Evolutionary conservation across 2,329 filamentous ascomycete genomes (phyloP).

Genomic region (Apiospora arundinis): DNA sequence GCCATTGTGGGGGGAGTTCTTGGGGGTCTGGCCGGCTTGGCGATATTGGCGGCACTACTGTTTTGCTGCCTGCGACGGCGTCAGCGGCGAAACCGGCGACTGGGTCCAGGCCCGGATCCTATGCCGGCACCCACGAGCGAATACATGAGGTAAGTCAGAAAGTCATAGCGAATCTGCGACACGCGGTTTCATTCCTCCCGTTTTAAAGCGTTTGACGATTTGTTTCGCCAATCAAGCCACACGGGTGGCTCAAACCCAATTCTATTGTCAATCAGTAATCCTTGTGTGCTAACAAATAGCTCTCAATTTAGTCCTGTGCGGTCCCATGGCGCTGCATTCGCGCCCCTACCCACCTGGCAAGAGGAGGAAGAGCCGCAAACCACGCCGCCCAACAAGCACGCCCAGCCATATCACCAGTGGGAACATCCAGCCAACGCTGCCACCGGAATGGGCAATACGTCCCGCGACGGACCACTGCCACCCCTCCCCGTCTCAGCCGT

Average conservation of each 20-base stretch:
- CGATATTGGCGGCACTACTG: slow-evolving; percentile 48
- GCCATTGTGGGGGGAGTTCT: slow-evolving; percentile 62
- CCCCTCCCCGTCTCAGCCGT: neutral
- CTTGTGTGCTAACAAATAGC: neutral
- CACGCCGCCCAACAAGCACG: slow-evolving; percentile 30
- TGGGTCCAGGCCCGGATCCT: slow-evolving; percentile 47
- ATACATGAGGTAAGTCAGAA: slow-evolving; percentile 48
- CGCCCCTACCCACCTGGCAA: slow-evolving; percentile 44
- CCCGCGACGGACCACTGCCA: slow-evolving; percentile 12
- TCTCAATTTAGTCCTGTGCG: slow-evolving; percentile 33
- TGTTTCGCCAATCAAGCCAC: slow-evolving; percentile 10
- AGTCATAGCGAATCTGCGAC: slow-evolving; percentile 14
- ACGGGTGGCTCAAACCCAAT: neutral
- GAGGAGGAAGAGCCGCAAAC: slow-evolving; percentile 40
- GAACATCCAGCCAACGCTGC: neutral
- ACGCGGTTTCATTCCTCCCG: neutral
- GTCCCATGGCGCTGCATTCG: slow-evolving; percentile 45
- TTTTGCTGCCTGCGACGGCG: slow-evolving; percentile 54
- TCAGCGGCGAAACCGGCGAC: slow-evolving; percentile 45
- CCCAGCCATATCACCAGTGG: slow-evolving; percentile 20
- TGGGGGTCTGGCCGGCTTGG: slow-evolving; percentile 55
- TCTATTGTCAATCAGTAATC: neutral
- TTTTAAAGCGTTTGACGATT: neutral
- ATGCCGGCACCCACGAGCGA: slow-evolving; percentile 41
- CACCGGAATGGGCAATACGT: neutral